phyloP scores from a whole-genome alignment of 495 filamentous ascomycete genomes.

The Parachaetomium inaequale region DNA sequence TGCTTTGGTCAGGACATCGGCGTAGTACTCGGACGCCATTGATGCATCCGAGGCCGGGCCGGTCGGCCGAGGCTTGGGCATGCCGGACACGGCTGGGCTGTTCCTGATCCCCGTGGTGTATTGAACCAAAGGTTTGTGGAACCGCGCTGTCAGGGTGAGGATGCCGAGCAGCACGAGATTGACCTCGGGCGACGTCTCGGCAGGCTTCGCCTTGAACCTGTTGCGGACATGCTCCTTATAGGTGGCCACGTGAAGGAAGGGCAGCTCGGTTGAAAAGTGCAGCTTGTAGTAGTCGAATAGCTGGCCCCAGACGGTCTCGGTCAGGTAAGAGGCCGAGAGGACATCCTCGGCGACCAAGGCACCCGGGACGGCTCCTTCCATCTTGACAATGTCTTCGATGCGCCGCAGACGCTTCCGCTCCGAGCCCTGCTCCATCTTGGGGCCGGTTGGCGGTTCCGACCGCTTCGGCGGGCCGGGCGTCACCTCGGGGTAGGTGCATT shows the following conservation, averaged over 20 bases:
- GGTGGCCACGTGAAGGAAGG: constrained; percentile 76
- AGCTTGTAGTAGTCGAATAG: constrained; percentile 77
- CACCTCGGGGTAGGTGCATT: constrained; percentile 70
- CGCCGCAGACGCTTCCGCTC: constrained; percentile 61
- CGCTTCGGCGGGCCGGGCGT: constrained; percentile 56
- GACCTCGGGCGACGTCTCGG: constrained; percentile 45
- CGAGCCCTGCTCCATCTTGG: constrained; percentile 56
- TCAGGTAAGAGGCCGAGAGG: constrained; percentile 54
- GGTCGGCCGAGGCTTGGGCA: constrained; percentile 36
- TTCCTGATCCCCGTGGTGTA: constrained; percentile 50
- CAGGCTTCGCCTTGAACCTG: constrained; percentile 38
- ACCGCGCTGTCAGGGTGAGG: constrained; percentile 73
- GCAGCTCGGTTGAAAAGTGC: constrained; percentile 76
- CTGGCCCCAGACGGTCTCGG: constrained; percentile 65
- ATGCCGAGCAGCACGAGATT: constrained; percentile 75
- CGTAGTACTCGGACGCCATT: constrained; percentile 75
- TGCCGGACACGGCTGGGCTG: constrained; percentile 23
- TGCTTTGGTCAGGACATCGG: constrained; percentile 62
- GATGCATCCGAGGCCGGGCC: constrained; percentile 51
- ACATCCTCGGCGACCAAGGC: constrained; percentile 45
- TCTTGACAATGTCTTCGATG: constrained; percentile 45
- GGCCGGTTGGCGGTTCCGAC: constrained; percentile 45
- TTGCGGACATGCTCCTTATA: constrained; percentile 57
- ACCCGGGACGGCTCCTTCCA: constrained; percentile 34
- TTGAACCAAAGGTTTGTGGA: constrained; percentile 65